A percentile compares a stretch with the other conserved stretches of the same genome.
These are phyloP conservation scores for Colletotrichum shisoi DNA, from an alignment of 2,329 filamentous ascomycete genomes.

Conservation along the genomic window DNA sequence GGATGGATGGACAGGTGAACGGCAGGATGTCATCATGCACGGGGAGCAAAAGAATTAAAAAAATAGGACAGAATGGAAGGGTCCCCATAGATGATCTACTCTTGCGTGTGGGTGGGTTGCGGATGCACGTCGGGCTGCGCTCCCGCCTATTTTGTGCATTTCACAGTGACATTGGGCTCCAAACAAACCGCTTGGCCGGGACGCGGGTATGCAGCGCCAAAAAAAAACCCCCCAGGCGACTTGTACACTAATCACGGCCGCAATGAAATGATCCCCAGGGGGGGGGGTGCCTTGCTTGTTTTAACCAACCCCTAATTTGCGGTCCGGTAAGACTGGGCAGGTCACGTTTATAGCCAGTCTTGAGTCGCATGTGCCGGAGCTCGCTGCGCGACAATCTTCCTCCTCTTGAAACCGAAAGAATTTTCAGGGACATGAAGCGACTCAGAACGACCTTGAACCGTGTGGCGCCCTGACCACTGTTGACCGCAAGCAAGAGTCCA, in stretches of 20 bases:
- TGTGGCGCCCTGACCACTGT: slow-evolving; percentile 19
- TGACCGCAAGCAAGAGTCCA: not conserved
- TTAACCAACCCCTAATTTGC: not conserved
- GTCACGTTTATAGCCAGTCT: not conserved
- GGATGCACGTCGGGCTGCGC: slow-evolving; percentile 9
- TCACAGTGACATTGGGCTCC: slow-evolving; percentile 10
- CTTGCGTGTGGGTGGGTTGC: not conserved
- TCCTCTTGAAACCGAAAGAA: slow-evolving; percentile 36
- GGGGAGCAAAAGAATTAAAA: too few relatives aligned
- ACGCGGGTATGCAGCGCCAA: not conserved
- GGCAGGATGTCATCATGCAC: not conserved
- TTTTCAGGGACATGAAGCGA: slow-evolving; percentile 25
- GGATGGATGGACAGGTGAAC: not conserved
- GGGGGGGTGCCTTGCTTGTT: slow-evolving; percentile 1
- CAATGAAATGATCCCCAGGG: slow-evolving; percentile 6
- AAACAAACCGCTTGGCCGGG: not conserved
- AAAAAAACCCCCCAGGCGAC: too few relatives aligned
- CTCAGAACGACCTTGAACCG: slow-evolving; percentile 15
- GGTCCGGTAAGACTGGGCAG: not conserved
- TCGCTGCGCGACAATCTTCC: slow-evolving; percentile 21
- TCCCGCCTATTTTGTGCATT: slow-evolving; percentile 3
- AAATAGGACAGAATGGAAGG: not conserved
- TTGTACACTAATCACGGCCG: not conserved
- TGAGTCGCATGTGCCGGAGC: not conserved
- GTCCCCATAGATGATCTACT: not conserved